These are phyloP conservation scores for Ustilago esculenta DNA, from an alignment of 1,284 basidiomycete species.

Conservation along the genomic window DNA sequence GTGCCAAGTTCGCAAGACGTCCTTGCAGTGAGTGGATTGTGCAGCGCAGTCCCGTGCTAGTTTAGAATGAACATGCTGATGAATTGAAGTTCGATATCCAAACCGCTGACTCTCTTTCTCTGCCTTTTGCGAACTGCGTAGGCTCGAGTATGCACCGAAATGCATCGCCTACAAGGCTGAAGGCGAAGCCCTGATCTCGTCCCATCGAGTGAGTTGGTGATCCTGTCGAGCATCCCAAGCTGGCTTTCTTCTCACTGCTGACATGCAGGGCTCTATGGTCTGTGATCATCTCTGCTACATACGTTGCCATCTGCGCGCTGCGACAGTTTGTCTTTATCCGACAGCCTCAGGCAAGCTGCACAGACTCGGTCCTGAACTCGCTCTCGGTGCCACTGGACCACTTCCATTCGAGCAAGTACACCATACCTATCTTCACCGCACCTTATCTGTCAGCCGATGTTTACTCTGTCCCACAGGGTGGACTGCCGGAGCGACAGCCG, in stretches of 20 bases:
- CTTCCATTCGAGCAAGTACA: constrained; percentile 44
- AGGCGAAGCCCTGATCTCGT: constrained; percentile 47
- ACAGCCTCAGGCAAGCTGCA: constrained; percentile 20
- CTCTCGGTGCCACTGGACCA: constrained; percentile 54
- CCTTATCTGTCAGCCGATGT: constrained; percentile 53
- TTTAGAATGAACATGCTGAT: not conserved
- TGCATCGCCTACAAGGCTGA: constrained; percentile 44
- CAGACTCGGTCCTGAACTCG: constrained; percentile 20
- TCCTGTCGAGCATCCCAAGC: too few species aligned
- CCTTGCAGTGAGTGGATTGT: constrained; percentile 32
- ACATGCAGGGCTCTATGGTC: too few species aligned
- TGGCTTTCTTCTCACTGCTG: too few species aligned
- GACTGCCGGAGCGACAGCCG: constrained; percentile 43
- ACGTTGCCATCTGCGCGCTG: too few species aligned
- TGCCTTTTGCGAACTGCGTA: too few species aligned
- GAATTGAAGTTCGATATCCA: too few species aligned
- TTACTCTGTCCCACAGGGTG: constrained; percentile 51
- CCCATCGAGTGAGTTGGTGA: constrained; percentile 39
- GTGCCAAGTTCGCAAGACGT: constrained; percentile 26
- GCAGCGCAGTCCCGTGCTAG: too few species aligned
- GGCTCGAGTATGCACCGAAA: constrained; percentile 25
- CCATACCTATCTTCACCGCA: constrained; percentile 57
- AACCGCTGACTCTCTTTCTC: not conserved
- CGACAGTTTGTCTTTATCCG: constrained; percentile 51
- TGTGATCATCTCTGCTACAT: too few species aligned